Conservation (phyloP, 257 asterid species). For the Forsythia viridissima region DNA sequence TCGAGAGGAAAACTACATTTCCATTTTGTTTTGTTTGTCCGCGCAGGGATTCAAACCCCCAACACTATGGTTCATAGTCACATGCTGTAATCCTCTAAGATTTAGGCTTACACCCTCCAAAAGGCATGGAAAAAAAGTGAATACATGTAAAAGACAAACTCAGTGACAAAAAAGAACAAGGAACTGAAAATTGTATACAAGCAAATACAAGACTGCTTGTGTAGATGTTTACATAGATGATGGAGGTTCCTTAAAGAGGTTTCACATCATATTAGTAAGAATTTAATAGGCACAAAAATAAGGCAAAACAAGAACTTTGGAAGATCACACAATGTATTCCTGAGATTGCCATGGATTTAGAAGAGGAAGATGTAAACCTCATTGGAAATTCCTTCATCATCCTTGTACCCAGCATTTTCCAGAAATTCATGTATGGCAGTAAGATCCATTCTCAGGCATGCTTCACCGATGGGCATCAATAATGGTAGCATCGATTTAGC, state of each 20-base stretch:
- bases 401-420: conserved; percentile 82
- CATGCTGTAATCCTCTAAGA: neutral
- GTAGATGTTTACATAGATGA: no score
- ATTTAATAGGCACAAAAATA: no score
- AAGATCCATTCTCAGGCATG: conserved; percentile 91
- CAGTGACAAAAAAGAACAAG: no score
- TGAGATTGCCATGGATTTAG: neutral
- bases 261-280: no score
- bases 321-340: neutral
- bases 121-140: neutral
- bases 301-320: neutral
- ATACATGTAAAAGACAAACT: no score
- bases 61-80: neutral
- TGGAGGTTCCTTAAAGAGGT: no score
- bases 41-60: neutral
- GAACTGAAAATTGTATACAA: no score
- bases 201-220: no score
- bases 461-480: conserved; percentile 84
- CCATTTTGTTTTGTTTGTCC: no score
- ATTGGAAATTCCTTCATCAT: conserved; percentile 85
- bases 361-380: conserved; percentile 52
- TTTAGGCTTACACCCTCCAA: neutral
- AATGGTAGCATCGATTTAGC: conserved; percentile 28
- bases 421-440: conserved; percentile 82
- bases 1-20: no score